These are phyloP conservation scores for Clonostachys byssicola DNA, from an alignment of 2,329 filamentous ascomycete genomes.

Conservation along the genomic window DNA sequence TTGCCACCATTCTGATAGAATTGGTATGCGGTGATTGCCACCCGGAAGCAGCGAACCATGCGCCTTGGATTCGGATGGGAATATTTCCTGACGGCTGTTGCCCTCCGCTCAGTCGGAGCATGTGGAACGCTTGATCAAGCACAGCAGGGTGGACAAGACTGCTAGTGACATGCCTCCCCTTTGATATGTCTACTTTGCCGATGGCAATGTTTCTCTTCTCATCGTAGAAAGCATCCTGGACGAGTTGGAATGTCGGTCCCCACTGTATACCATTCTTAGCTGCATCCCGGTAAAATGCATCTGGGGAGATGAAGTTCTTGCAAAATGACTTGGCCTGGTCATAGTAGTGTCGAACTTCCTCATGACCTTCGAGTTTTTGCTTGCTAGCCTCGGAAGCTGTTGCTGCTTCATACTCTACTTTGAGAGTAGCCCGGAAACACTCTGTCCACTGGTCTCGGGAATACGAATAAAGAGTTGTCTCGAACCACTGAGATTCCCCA, in stretches of 20 bases:
- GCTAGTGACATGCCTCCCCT: slow-evolving; percentile 11
- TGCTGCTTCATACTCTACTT: slow-evolving; percentile 5
- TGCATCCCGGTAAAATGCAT: slow-evolving; percentile 7
- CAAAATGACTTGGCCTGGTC: background rate
- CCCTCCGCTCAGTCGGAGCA: background rate
- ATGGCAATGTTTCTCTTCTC: background rate
- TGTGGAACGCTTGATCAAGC: slow-evolving; percentile 15
- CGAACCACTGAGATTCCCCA: background rate
- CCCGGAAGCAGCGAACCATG: background rate
- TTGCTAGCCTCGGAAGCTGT: background rate
- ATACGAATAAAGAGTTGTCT: background rate
- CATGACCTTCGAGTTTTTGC: background rate
- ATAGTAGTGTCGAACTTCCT: background rate
- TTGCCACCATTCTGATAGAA: background rate
- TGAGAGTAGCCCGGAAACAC: slow-evolving; percentile 9
- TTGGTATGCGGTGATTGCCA: background rate
- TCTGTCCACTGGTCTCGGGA: slow-evolving; percentile 6
- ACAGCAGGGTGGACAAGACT: slow-evolving; percentile 24
- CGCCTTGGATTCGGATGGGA: background rate
- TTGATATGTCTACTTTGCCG: background rate
- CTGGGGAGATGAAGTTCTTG: background rate
- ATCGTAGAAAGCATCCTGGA: background rate
- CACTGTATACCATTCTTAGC: slow-evolving; percentile 7
- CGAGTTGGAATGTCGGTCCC: slow-evolving; percentile 6
- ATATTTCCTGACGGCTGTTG: background rate